Conservation (phyloP, 352 stramenopile species). For the Globisporangium cederbergense region DNA sequence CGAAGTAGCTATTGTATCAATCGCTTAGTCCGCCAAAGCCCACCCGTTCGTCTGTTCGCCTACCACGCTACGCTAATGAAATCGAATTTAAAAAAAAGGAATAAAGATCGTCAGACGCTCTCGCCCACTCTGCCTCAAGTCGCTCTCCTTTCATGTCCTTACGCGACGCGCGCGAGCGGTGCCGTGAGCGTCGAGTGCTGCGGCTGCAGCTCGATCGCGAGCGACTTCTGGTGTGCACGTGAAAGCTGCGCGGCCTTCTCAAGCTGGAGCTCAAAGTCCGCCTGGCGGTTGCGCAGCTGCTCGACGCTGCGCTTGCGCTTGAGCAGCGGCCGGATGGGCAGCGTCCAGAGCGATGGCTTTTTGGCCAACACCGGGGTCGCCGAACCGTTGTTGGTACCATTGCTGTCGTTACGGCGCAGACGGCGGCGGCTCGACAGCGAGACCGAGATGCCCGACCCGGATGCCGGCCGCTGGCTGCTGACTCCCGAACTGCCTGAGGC, state of each 20-base stretch:
- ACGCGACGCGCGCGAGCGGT: slow-evolving; percentile 16
- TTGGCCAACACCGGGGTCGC: slow-evolving; percentile 20
- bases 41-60: not conserved
- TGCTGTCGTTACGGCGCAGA: slow-evolving; percentile 14
- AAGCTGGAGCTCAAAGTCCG: slow-evolving; percentile 30
- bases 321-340: slow-evolving; percentile 46
- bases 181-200: slow-evolving; percentile 22
- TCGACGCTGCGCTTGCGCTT: slow-evolving; percentile 49
- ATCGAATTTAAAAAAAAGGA: not conserved
- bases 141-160: no score
- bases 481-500: slow-evolving; percentile 8
- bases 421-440: slow-evolving; percentile 10
- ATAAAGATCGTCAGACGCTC: not conserved
- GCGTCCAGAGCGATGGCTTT: slow-evolving; percentile 34
- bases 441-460: slow-evolving; percentile 12
- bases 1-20: slow-evolving; percentile 11
- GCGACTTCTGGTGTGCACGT: slow-evolving; percentile 17
- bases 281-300: slow-evolving; percentile 42
- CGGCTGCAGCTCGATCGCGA: slow-evolving; percentile 36
- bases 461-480: slow-evolving; percentile 5
- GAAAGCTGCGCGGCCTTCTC: slow-evolving; percentile 39
- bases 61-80: slow-evolving; percentile 12
- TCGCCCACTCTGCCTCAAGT: not conserved
- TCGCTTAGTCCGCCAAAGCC: slow-evolving; percentile 1
- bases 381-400: not conserved